These are phyloP conservation scores for Daldinia sp. DNA, from an alignment of 2,329 filamentous ascomycete genomes.

Conservation along the genomic window DNA sequence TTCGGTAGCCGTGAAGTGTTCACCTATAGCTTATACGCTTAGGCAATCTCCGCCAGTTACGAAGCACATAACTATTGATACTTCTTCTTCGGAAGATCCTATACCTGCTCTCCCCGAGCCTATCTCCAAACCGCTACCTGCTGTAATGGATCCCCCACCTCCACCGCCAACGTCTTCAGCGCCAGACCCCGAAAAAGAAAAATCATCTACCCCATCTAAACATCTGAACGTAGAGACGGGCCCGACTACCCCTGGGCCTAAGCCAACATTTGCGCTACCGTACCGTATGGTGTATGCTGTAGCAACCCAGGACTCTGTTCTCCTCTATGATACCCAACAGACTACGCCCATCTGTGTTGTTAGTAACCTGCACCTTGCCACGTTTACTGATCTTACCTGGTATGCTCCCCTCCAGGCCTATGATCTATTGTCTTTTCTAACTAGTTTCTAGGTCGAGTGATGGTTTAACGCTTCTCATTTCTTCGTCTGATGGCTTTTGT, in stretches of 20 bases:
- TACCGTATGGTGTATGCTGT: constrained; percentile 98
- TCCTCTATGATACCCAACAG: constrained; percentile 97
- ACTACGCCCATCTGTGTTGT: constrained; percentile 93
- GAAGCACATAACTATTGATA: constrained; percentile 94
- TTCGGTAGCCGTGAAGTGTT: constrained; percentile 94
- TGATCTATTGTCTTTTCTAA: constrained; percentile 44
- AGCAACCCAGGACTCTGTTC: constrained; percentile 93
- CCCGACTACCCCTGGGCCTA: constrained; percentile 68
- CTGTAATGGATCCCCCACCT: constrained; percentile 87
- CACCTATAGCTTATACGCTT: constrained; percentile 86
- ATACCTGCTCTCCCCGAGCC: constrained; percentile 89
- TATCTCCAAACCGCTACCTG: constrained; percentile 70
- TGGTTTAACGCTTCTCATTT: constrained; percentile 85
- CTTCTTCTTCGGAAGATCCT: constrained; percentile 85
- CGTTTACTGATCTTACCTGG: constrained; percentile 97
- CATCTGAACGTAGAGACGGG: constrained; percentile 59
- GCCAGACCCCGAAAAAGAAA: constrained; percentile 62
- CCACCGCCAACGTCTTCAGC: constrained; percentile 68
- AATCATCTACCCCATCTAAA: constrained; percentile 66
- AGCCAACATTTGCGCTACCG: constrained; percentile 82
- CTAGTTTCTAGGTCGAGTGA: constrained; percentile 73
- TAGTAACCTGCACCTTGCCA: constrained; percentile 96
- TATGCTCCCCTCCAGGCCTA: constrained; percentile 60
- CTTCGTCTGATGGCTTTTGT: constrained; percentile 98
- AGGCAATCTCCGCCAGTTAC: constrained; percentile 76